Evolutionary conservation across 192 early-diverging fungal species (phyloP).

Genomic region (Gamsiella multidivaricata): DNA sequence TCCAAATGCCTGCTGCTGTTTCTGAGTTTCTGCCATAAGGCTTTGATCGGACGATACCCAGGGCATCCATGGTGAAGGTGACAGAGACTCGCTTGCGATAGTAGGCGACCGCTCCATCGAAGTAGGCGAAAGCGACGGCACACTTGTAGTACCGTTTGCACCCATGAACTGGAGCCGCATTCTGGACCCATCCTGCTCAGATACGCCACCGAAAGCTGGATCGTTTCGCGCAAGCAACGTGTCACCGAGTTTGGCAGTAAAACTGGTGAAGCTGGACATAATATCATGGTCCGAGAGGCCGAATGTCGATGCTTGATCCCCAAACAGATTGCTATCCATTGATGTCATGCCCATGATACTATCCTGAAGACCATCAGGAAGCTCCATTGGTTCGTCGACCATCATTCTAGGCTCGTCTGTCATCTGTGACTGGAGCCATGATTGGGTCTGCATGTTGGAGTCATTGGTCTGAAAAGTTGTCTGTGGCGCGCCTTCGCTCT

Average conservation of each 20-base stretch:
- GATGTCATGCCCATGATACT: not conserved
- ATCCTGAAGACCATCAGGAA: not conserved
- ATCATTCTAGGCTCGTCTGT: slow-evolving; percentile 14
- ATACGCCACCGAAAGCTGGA: not conserved
- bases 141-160: slow-evolving; percentile 12
- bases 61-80: slow-evolving; percentile 30
- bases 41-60: slow-evolving; percentile 4
- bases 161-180: not conserved
- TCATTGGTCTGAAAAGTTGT: not conserved
- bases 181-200: not conserved
- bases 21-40: not conserved
- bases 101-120: slow-evolving; percentile 16
- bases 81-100: slow-evolving; percentile 12
- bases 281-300: slow-evolving; percentile 46
- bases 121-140: slow-evolving; percentile 15
- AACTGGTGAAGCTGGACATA: slow-evolving; percentile 40
- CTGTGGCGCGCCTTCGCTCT: not conserved
- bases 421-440: not conserved
- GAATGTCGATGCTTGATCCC: slow-evolving; percentile 11
- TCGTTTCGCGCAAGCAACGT: slow-evolving; percentile 9
- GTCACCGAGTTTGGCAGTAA: slow-evolving; percentile 29
- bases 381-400: not conserved
- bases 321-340: not conserved
- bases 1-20: not conserved
- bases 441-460: not conserved